Conservation (phyloP, 495 filamentous ascomycete species). For the Talaromyces wortmannii region DNA sequence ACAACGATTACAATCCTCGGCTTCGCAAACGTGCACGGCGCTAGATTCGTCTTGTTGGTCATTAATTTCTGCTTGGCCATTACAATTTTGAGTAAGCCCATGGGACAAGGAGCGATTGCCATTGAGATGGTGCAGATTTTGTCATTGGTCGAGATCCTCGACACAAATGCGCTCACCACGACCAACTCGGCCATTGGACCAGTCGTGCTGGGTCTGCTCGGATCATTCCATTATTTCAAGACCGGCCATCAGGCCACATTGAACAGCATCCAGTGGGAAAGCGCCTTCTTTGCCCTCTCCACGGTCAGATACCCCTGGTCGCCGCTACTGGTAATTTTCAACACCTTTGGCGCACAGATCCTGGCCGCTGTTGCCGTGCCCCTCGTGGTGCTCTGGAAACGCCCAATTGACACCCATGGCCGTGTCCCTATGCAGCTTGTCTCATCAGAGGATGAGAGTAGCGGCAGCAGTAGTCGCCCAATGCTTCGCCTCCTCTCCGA, state of each 20-base stretch:
- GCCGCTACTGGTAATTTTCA: constrained; percentile 72
- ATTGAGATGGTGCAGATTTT: constrained; percentile 80
- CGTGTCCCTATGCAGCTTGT: constrained; percentile 10
- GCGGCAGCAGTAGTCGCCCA: neutral
- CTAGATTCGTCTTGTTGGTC: constrained; percentile 81
- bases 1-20: constrained; percentile 74
- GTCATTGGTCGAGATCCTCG: constrained; percentile 79
- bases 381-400: constrained; percentile 81
- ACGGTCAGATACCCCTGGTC: constrained; percentile 84
- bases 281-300: constrained; percentile 85
- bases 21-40: constrained; percentile 87
- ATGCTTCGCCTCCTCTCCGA: constrained; percentile 50
- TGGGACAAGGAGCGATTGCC: constrained; percentile 80
- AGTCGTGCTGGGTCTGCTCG: constrained; percentile 74
- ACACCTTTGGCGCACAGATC: constrained; percentile 86
- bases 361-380: constrained; percentile 73
- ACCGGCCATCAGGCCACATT: constrained; percentile 93
- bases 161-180: constrained; percentile 58
- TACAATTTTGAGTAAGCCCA: constrained; percentile 83
- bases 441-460: constrained; percentile 3
- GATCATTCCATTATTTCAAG: constrained; percentile 92
- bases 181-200: constrained; percentile 71
- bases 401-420: constrained; percentile 35
- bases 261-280: constrained; percentile 89
- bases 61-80: constrained; percentile 68